phyloP scores from a whole-genome alignment of 169 alveolate genomes.

The Cryptosporidium ubiquitum region DNA sequence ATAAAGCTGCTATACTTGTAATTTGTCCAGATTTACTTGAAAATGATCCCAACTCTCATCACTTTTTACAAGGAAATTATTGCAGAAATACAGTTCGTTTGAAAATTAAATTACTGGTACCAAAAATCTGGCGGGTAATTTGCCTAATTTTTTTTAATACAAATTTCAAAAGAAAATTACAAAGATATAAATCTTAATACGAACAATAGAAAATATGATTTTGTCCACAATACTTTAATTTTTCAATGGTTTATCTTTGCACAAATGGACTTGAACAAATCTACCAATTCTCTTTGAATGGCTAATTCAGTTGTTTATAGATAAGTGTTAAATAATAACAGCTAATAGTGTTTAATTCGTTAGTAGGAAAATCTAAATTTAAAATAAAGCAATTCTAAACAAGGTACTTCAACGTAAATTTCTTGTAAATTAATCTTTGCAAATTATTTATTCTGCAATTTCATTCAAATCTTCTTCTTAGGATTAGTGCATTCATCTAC shows the following conservation, averaged over 20 bases:
- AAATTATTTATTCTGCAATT: no score
- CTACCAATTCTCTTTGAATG: no score
- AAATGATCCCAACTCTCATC: background rate
- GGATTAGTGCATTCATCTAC: background rate
- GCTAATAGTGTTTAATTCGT: no score
- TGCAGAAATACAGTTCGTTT: background rate
- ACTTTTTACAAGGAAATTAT: background rate
- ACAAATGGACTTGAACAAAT: no score
- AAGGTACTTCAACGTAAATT: no score
- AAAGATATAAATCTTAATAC: background rate
- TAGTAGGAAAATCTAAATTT: no score
- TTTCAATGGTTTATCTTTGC: no score
- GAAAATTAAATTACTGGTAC: background rate
- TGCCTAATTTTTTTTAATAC: background rate
- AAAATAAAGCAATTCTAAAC: no score
- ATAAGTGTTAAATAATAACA: no score
- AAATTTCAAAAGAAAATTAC: background rate
- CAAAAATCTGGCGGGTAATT: constrained; percentile 10
- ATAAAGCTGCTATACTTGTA: background rate
- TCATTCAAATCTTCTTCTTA: background rate
- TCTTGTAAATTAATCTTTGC: no score
- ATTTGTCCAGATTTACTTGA: background rate
- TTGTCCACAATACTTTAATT: no score
- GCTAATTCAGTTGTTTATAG: no score
- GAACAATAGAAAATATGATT: background rate